phyloP scores from a whole-genome alignment of 2,329 filamentous ascomycete genomes.

The Cercospora sojina region DNA sequence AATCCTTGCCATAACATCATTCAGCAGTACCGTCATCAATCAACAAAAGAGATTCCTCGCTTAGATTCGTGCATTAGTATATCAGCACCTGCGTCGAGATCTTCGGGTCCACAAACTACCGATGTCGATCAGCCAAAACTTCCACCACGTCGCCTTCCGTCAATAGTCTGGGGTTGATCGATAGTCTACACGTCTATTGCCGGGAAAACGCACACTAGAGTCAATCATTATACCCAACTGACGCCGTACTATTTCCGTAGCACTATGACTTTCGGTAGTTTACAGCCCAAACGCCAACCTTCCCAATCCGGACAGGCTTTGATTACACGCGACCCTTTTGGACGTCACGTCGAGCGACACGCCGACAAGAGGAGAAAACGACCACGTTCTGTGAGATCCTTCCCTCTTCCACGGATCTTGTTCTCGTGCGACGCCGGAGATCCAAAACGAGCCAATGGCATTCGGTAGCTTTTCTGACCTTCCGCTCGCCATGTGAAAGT shows the following conservation, averaged over 20 bases:
- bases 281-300: conserved; percentile 3
- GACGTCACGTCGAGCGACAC: not conserved
- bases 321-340: conserved; percentile 4
- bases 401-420: not conserved
- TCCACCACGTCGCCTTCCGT: conserved; percentile 6
- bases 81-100: not conserved
- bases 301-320: conserved; percentile 8
- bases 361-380: not conserved
- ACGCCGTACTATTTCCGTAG: conserved; percentile 11
- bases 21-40: not conserved
- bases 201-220: conserved; percentile 1
- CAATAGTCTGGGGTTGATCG: conserved; percentile 5
- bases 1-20: not conserved
- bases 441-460: not conserved
- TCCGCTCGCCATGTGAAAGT: conserved; percentile 8
- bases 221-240: conserved; percentile 4
- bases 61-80: not conserved
- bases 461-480: conserved; percentile 6
- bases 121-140: not conserved
- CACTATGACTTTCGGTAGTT: conserved; percentile 7
- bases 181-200: conserved; percentile 10
- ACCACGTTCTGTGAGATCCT: not conserved
- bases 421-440: not conserved
- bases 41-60: not conserved
- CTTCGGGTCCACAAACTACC: not conserved